phyloP scores from a whole-genome alignment of 768 basidiomycete species.

The Dioszegia hungarica region DNA sequence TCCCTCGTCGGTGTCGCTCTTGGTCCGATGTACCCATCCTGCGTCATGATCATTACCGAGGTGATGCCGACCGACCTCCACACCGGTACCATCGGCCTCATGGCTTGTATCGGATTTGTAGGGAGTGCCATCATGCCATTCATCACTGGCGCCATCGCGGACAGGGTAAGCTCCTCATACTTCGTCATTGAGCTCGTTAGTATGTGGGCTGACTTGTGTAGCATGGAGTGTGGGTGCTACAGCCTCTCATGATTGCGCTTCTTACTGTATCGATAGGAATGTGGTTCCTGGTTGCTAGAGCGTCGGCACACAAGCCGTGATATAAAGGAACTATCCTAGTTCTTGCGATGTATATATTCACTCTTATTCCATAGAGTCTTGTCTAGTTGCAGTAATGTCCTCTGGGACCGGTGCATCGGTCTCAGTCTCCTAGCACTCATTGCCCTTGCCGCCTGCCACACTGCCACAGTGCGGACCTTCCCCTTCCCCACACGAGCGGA shows the following conservation, averaged over 20 bases:
- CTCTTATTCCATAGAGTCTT: too few relatives aligned
- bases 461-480: too few relatives aligned
- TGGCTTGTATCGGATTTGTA: constrained; percentile 46
- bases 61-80: constrained; percentile 69
- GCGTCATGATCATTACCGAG: constrained; percentile 55
- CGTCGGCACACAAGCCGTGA: background rate
- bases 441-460: too few relatives aligned
- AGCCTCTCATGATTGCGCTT: constrained; percentile 34
- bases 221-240: constrained; percentile 39
- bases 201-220: background rate
- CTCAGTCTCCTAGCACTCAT: too few relatives aligned
- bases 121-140: constrained; percentile 51
- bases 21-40: constrained; percentile 68
- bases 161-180: constrained; percentile 13
- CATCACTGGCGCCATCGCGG: constrained; percentile 31
- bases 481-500: too few relatives aligned
- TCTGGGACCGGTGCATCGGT: too few relatives aligned
- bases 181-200: background rate
- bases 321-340: too few relatives aligned
- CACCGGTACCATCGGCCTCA: constrained; percentile 53
- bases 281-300: constrained; percentile 29
- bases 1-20: constrained; percentile 63
- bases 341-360: too few relatives aligned
- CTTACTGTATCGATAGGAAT: constrained; percentile 19
- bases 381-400: too few relatives aligned